Percentiles rank a stretch among this genome's conserved stretches.
phyloP scores from a whole-genome alignment of 2,329 filamentous ascomycete genomes.

The Claviceps spartinae region DNA sequence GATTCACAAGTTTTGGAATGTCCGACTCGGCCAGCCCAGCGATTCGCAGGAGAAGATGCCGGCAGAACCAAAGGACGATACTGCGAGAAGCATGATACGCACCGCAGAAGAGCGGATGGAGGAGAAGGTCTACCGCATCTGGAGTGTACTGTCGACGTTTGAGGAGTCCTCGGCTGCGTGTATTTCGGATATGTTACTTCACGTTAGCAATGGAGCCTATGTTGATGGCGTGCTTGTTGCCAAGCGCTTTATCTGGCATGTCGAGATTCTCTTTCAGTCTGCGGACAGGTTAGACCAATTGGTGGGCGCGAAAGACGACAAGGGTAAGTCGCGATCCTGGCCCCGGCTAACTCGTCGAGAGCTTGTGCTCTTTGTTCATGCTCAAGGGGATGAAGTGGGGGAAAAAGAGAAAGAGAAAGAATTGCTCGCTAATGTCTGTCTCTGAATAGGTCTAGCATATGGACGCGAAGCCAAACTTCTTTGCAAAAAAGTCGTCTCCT shows the following conservation, averaged over 20 bases:
- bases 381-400: not conserved
- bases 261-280: constrained; percentile 81
- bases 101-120: constrained; percentile 89
- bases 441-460: constrained; percentile 60
- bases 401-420: not conserved
- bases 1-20: constrained; percentile 99
- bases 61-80: constrained; percentile 33
- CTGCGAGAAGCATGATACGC: constrained; percentile 62
- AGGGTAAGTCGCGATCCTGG: constrained; percentile 41
- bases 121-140: constrained; percentile 94
- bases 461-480: constrained; percentile 92
- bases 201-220: constrained; percentile 96
- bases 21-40: constrained; percentile 57
- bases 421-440: not conserved
- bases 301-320: constrained; percentile 55
- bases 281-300: constrained; percentile 72
- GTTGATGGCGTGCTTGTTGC: constrained; percentile 89
- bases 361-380: too few relatives aligned
- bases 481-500: constrained; percentile 99
- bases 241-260: constrained; percentile 90
- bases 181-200: constrained; percentile 96
- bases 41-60: constrained; percentile 31
- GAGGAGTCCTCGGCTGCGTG: constrained; percentile 96
- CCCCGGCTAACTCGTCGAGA: not conserved
- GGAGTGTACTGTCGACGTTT: constrained; percentile 93